phyloP scores from a whole-genome alignment of 768 basidiomycete species.

The Tulasnella sp. region DNA sequence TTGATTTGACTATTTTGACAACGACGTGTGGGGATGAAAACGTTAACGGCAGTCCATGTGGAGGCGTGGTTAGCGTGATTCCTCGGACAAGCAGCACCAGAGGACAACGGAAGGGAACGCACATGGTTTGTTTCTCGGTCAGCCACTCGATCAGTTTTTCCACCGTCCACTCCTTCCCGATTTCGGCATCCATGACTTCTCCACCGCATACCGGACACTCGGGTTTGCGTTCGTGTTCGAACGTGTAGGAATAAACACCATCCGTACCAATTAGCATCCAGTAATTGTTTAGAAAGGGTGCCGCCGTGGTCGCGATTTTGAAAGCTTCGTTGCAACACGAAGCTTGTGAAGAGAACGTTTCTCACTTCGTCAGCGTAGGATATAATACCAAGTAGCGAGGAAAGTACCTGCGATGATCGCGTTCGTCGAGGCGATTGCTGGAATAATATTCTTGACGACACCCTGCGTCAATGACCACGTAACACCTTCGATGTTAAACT shows the following conservation, averaged over 20 bases:
- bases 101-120: constrained; percentile 26
- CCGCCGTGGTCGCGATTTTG: constrained; percentile 93
- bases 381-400: too few species aligned
- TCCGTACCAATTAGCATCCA: constrained; percentile 98
- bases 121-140: constrained; percentile 84
- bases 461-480: constrained; percentile 97
- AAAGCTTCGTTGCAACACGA: constrained; percentile 99
- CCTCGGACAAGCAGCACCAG: background rate
- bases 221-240: constrained; percentile 81
- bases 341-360: constrained; percentile 35
- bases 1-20: constrained; percentile 80
- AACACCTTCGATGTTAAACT: constrained; percentile 96
- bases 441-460: constrained; percentile 99
- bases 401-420: constrained; percentile 85
- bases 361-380: too few species aligned
- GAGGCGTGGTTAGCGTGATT: constrained; percentile 14
- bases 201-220: constrained; percentile 98
- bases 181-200: constrained; percentile 60
- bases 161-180: constrained; percentile 63
- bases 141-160: constrained; percentile 82
- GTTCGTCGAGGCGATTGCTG: constrained; percentile 96
- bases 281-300: constrained; percentile 91
- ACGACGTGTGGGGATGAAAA: too few species aligned
- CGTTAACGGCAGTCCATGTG: too few species aligned
- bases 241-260: constrained; percentile 92